A percentile compares a stretch with the other conserved stretches of the same genome.
These are phyloP conservation scores for Cucumis cinereus DNA, from an alignment of 306 rosid genomes.

Conservation along the genomic window DNA sequence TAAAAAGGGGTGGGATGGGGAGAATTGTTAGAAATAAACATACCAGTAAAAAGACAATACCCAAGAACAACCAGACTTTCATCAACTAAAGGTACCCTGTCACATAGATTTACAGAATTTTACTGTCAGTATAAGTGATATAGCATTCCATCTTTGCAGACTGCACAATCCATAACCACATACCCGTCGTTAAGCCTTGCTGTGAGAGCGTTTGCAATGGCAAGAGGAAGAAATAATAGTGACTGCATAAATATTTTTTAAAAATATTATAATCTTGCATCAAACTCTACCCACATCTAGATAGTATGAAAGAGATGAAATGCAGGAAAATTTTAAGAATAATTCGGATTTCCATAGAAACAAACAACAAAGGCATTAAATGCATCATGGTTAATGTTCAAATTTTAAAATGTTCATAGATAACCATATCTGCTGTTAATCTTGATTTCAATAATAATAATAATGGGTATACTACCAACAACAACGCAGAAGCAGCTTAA, in stretches of 20 bases:
- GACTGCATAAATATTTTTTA: conserved; percentile 38
- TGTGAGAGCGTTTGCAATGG: conserved; percentile 78
- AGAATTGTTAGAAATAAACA: neutral
- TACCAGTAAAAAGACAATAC: conserved; percentile 62
- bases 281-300: neutral
- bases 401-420: neutral
- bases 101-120: neutral
- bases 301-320: neutral
- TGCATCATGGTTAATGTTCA: neutral
- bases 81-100: conserved; percentile 68
- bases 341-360: neutral
- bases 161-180: conserved; percentile 11
- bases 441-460: neutral
- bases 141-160: neutral
- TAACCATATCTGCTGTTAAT: neutral
- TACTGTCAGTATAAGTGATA: neutral
- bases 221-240: conserved; percentile 72
- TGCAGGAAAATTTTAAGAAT: neutral
- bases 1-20: neutral
- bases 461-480: neutral
- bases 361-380: neutral
- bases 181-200: conserved; percentile 89
- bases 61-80: conserved; percentile 84
- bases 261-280: neutral
- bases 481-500: neutral